A percentile compares a stretch with the other conserved stretches of the same genome.
These are phyloP conservation scores for Curvularia hawaiiensis DNA, from an alignment of 2,329 filamentous ascomycete species.

Conservation along the genomic window DNA sequence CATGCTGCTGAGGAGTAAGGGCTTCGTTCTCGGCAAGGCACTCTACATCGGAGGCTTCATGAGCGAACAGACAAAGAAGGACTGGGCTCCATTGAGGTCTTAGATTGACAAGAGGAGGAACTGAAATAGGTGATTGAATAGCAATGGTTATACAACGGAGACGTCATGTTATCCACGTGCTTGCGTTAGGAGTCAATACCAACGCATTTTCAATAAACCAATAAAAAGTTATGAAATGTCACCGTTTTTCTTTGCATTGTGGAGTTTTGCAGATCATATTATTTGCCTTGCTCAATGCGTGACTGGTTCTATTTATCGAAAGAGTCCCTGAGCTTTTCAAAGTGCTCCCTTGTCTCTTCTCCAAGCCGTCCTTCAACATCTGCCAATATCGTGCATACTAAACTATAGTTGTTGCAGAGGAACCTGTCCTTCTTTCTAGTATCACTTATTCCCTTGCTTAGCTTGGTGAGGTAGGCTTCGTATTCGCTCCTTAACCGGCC, in stretches of 20 bases:
- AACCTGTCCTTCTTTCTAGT: slow-evolving; percentile 83
- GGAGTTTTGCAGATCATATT: background rate
- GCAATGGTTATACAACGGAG: background rate
- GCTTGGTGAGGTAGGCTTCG: slow-evolving; percentile 78
- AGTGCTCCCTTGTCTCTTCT: slow-evolving; percentile 75
- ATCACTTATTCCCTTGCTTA: slow-evolving; percentile 77
- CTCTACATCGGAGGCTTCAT: slow-evolving; percentile 23
- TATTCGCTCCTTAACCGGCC: slow-evolving; percentile 78
- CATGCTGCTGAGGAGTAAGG: slow-evolving; percentile 27
- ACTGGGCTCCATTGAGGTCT: slow-evolving; percentile 27
- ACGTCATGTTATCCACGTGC: background rate
- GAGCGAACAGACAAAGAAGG: slow-evolving; percentile 26
- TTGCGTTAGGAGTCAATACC: background rate
- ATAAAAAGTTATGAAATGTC: background rate
- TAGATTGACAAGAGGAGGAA: slow-evolving; percentile 1
- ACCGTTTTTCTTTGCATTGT: background rate
- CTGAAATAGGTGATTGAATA: background rate
- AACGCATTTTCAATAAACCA: background rate
- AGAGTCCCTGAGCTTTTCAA: slow-evolving; percentile 63
- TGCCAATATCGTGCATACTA: slow-evolving; percentile 87
- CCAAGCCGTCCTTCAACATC: slow-evolving; percentile 74
- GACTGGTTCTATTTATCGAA: slow-evolving; percentile 35
- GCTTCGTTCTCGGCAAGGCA: slow-evolving; percentile 26
- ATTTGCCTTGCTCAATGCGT: background rate
- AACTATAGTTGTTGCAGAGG: slow-evolving; percentile 92